These are phyloP conservation scores for Rhizopus arrhizus DNA, from an alignment of 371 early-diverging fungal species.

Conservation along the genomic window DNA sequence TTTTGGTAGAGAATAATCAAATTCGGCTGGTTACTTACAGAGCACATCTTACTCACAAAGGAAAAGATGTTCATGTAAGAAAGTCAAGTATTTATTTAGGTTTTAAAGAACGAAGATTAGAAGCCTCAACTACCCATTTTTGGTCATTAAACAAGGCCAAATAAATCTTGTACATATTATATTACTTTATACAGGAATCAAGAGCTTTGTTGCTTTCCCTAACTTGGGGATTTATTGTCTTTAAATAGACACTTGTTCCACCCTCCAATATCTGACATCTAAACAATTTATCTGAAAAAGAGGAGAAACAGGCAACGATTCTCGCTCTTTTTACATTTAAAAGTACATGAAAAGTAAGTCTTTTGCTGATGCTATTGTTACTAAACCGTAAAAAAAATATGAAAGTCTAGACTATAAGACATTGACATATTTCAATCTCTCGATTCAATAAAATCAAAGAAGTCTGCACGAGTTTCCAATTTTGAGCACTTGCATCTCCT, in stretches of 20 bases:
- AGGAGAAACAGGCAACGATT: neutral
- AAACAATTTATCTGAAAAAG: neutral
- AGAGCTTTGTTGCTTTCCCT: neutral
- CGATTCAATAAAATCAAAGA: neutral
- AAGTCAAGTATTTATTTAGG: too few relatives aligned
- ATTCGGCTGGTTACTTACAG: too few relatives aligned
- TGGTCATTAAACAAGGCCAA: neutral
- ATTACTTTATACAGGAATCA: neutral
- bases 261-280: conserved; percentile 1
- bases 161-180: neutral
- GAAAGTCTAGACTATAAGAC: too few relatives aligned
- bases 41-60: too few relatives aligned
- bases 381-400: neutral
- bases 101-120: too few relatives aligned
- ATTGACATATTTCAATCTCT: too few relatives aligned
- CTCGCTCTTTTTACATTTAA: conserved; percentile 1
- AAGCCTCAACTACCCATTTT: too few relatives aligned
- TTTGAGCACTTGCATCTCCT: neutral
- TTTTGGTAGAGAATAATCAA: too few relatives aligned
- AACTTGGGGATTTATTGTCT: neutral
- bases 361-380: neutral
- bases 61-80: too few relatives aligned
- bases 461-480: neutral
- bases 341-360: neutral
- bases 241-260: neutral